Conservation (phyloP, 345 rosid species). For the Syzygium oleosum region DNA sequence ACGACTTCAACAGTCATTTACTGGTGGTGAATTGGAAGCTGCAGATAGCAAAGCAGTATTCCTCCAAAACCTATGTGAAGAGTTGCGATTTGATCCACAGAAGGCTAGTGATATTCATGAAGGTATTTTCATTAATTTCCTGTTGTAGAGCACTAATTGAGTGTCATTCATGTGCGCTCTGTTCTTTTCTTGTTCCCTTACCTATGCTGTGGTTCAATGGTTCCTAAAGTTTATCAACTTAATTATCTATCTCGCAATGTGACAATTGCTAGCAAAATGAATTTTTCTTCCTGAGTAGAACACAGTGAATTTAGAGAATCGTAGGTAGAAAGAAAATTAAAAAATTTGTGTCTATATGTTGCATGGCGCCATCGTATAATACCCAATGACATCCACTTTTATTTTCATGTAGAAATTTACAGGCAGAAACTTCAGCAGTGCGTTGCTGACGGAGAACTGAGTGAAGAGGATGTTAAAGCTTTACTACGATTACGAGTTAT, state of each 20-base stretch:
- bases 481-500: constrained; percentile 68
- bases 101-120: constrained; percentile 86
- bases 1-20: constrained; percentile 62
- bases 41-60: constrained; percentile 94
- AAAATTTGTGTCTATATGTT: neutral
- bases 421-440: constrained; percentile 93
- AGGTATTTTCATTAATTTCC: constrained; percentile 37
- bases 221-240: neutral
- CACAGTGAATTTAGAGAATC: neutral
- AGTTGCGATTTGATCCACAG: constrained; percentile 76
- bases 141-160: neutral
- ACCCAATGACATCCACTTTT: neutral
- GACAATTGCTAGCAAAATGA: neutral
- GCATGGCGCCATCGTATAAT: neutral
- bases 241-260: neutral
- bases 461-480: constrained; percentile 70
- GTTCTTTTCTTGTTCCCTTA: neutral
- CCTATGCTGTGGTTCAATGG: neutral
- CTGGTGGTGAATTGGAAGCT: constrained; percentile 74
- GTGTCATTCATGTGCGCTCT: neutral
- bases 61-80: constrained; percentile 83
- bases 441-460: constrained; percentile 73
- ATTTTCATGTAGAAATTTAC: constrained; percentile 56
- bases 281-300: neutral
- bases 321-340: neutral